Base-by-base conservation (phyloP, 768 basidiomycete species). In the Psilocybe cubensis region DNA sequence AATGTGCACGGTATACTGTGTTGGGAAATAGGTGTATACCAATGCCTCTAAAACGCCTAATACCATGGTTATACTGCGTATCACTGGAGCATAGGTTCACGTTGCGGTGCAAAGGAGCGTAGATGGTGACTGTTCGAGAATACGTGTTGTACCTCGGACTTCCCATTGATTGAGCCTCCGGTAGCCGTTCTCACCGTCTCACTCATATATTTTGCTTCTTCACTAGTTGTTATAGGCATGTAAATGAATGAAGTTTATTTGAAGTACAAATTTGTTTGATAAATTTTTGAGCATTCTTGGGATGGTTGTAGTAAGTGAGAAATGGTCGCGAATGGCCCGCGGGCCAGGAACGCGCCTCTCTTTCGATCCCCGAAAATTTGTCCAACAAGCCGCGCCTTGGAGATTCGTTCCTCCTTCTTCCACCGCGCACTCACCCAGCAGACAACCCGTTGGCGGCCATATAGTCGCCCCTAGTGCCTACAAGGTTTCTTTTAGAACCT, bases 1-100 rank as follows among this genome's bases (percentile, higher is more conserved):
- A 10, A 78, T 79, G 59, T 87, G 88, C 12, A 80, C 66, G 57
- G 81, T 79, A 71, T 90, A 91, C 55, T 81, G 70, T 0, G 79
- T 74, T 0, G 88, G 86, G 28, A 89, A 75, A 60, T 83, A 72
- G 0, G 72, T 54, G 9, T 76, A 72, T 44, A 57, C 66, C 14
- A 68, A 59, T 4, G 66, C 63, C 57, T 70, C 68, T 47, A 65
- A 46, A 40, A 72, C 66, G 33, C 60, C 41, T 41, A 73, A 70
- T 54, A 73, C 72, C 72, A 73, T 73, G 25, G 31, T 41, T 48
- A 55, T 20, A 3, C 12, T 41, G 31, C 23, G 28, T 49, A 25
- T 25, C 10, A 48, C 41, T 24, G 10, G 20, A 40, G 58, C 31
- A 49, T 55, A 57, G 4, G 33, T 6, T 31, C 21, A 49, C 40